Evolutionary conservation across 1,284 basidiomycete species (phyloP), one percentile per base, ranked within the genome.

Genomic region (Leccinum fallax): DNA sequence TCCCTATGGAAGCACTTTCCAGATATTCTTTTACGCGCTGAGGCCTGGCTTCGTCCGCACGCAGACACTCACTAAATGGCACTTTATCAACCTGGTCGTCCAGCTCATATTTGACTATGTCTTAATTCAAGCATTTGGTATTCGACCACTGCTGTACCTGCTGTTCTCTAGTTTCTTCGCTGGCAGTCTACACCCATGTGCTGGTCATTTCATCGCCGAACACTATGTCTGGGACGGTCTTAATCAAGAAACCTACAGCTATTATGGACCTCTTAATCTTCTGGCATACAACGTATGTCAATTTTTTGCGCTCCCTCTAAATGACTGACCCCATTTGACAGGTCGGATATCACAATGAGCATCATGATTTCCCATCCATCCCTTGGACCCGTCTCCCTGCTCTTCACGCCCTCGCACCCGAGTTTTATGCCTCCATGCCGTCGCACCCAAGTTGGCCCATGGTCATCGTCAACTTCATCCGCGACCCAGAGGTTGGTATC

Each of bases 271-370:
- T 57, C 81, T 98, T 63, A 99, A 99, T 76, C 68, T 90, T 5
- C 78, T 99, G 15, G 92, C 94, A n/a, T 99, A 98, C 78, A 99
- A 99, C 69, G 96, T 93, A 62, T 63, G 89, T 80, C 34, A 38
- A 5, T 55, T 58, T 38, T 26, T 59, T 56, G 10, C 6, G 2
- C 38, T 51, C 46, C 16, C 16, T 61, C 32, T 24, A 9, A 26
- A 30, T 55, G 38, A 49, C 21, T 56, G 43, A 59, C 16, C 51
- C 13, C 52, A 9, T 16, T 15, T 8, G 58, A n/a, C 66, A 93
- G 90, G 93, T 98, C 61, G 97, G 97, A 52, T 98, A 98, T 75
- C 97, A 98, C 76, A 98, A 98, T 78, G 97, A 99, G 74, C 97
- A 99, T 77, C 97, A 99, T 79, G 97, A 99, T 78, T 99, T 99